Evolutionary conservation across 495 filamentous ascomycete species (phyloP).

Genomic region (Hypoxylon fragiforme): DNA sequence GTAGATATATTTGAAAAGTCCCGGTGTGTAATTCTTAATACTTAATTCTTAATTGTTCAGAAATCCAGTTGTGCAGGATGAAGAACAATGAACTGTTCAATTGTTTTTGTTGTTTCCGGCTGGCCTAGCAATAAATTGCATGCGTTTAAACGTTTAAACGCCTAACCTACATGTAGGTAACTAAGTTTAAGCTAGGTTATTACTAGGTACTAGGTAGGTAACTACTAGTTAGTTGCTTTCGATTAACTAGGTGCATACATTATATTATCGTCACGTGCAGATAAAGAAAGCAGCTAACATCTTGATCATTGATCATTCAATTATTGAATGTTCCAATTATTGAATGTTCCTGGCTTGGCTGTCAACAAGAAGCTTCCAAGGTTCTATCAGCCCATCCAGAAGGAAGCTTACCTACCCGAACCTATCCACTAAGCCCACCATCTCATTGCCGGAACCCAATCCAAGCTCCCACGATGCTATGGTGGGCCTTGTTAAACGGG

Average conservation of each 20-base stretch:
- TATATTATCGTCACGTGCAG: conserved; percentile 22
- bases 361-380: too few species aligned
- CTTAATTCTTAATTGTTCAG: too few species aligned
- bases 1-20: too few species aligned
- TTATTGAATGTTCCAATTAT: too few species aligned
- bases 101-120: conserved; percentile 35
- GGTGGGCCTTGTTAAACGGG: conserved; percentile 14
- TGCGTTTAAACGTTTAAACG: too few species aligned
- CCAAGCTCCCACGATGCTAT: conserved; percentile 16
- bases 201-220: too few species aligned
- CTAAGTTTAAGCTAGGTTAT: conserved; percentile 2
- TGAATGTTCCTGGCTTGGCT: conserved; percentile 25
- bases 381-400: too few species aligned
- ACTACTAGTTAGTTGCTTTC: too few species aligned
- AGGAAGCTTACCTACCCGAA: not conserved
- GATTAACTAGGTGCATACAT: too few species aligned
- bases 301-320: too few species aligned
- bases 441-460: conserved; percentile 21
- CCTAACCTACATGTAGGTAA: conserved; percentile 3
- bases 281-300: conserved; percentile 1
- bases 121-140: conserved; percentile 28
- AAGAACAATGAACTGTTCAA: conserved; percentile 13
- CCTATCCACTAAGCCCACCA: conserved; percentile 1
- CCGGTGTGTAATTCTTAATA: too few species aligned
- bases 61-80: too few species aligned